phyloP scores from a whole-genome alignment of 2,329 filamentous ascomycete genomes.

The Monilinia vaccinii-corymbosi region DNA sequence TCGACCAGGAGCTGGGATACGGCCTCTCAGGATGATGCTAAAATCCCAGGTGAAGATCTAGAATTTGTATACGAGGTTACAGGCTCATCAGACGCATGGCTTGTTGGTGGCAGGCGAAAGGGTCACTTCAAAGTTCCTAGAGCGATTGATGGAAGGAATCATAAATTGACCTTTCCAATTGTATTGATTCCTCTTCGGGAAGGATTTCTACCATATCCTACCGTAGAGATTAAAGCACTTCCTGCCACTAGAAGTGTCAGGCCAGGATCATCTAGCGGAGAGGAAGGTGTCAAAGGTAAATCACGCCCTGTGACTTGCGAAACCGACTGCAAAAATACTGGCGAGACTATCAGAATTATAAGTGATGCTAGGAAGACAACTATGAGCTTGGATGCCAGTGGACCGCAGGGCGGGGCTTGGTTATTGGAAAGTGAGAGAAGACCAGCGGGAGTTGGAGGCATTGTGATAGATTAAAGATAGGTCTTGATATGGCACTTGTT shows the following conservation, averaged over 20 bases:
- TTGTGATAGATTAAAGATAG: conserved; percentile 10
- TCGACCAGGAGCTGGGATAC: conserved; percentile 58
- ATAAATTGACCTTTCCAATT: conserved; percentile 49
- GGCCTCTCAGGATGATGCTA: conserved; percentile 20
- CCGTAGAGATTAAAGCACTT: conserved; percentile 65
- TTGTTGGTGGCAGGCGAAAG: conserved; percentile 72
- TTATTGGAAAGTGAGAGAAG: conserved; percentile 51
- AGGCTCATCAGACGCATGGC: conserved; percentile 67
- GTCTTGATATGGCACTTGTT: background rate
- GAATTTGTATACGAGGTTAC: conserved; percentile 80
- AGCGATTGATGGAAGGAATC: conserved; percentile 34
- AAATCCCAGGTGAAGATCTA: conserved; percentile 35
- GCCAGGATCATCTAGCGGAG: conserved; percentile 16
- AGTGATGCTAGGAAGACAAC: conserved; percentile 64
- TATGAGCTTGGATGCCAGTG: conserved; percentile 60
- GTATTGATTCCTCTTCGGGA: conserved; percentile 72
- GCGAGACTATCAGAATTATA: conserved; percentile 67
- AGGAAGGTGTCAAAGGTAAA: conserved; percentile 16
- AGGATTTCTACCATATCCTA: conserved; percentile 69
- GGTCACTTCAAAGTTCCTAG: conserved; percentile 62
- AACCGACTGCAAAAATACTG: conserved; percentile 70
- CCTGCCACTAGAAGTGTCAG: conserved; percentile 25
- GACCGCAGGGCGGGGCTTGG: conserved; percentile 55
- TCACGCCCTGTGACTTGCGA: conserved; percentile 49
- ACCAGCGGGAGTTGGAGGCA: conserved; percentile 10